A percentile compares a stretch with the other conserved stretches of the same genome.
phyloP scores from a whole-genome alignment of 371 early-diverging fungal species.

The Mortierella sp. region DNA sequence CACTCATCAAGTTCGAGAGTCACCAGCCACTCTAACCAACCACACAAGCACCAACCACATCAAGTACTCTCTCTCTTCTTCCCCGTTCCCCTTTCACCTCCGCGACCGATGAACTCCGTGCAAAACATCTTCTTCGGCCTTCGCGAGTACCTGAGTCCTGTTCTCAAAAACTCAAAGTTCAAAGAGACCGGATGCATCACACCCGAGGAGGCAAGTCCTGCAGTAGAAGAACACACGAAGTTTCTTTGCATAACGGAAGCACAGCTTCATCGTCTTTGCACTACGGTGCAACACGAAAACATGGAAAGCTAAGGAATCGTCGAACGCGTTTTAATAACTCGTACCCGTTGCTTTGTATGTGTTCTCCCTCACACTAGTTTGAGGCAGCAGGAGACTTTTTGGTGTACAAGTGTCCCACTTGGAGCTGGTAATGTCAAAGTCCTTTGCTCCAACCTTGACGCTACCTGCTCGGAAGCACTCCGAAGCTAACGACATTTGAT shows the following conservation, averaged over 20 bases:
- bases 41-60: too few relatives aligned
- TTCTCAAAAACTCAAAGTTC: conserved; percentile 94
- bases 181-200: conserved; percentile 93
- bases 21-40: too few relatives aligned
- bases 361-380: conserved; percentile 70
- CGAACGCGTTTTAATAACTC: background rate
- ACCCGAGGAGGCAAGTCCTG: conserved; percentile 86
- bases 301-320: background rate
- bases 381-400: conserved; percentile 97
- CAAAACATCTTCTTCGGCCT: conserved; percentile 79
- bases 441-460: too few relatives aligned
- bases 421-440: conserved; percentile 80
- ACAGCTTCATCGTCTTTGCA: background rate
- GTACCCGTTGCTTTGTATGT: background rate
- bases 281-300: too few relatives aligned
- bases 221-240: background rate
- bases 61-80: background rate
- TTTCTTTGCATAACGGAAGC: background rate
- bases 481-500: conserved; percentile 2
- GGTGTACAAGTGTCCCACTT: conserved; percentile 98
- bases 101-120: conserved; percentile 57
- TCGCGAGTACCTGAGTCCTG: conserved; percentile 92
- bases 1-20: too few relatives aligned
- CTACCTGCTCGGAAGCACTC: too few relatives aligned
- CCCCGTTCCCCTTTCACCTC: background rate